A percentile compares a stretch with the other conserved stretches of the same genome.
Conservation (phyloP, 78 protist genomes). For the Dictyostelium capitatum region DNA sequence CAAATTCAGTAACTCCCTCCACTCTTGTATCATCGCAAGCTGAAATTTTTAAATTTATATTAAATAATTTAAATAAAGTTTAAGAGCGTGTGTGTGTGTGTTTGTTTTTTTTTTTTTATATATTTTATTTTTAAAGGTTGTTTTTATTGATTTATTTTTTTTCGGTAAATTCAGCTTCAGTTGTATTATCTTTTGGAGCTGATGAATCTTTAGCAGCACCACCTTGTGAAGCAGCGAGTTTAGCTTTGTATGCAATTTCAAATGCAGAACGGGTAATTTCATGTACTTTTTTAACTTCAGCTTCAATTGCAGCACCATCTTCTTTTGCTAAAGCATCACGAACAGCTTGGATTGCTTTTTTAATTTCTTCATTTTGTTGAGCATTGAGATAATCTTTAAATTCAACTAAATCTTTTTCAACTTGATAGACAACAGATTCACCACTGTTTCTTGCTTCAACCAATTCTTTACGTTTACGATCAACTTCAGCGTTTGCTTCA, state of each 20-base stretch:
- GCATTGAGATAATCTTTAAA: conserved; percentile 67
- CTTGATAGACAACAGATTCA: conserved; percentile 61
- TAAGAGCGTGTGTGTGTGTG: no score
- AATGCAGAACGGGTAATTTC: conserved; percentile 56
- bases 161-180: conserved; percentile 80
- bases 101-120: no score
- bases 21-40: no score
- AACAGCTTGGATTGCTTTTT: conserved; percentile 10
- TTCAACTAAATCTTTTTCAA: conserved; percentile 68
- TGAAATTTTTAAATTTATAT: no score
- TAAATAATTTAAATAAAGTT: no score
- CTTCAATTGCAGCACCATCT: conserved; percentile 31
- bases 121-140: no score
- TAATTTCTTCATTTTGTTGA: conserved; percentile 67
- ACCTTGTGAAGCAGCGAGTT: background rate
- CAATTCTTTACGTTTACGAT: conserved; percentile 66
- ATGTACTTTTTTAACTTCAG: conserved; percentile 60
- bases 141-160: conserved; percentile 27
- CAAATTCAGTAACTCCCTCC: no score
- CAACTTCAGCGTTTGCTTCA: conserved; percentile 86
- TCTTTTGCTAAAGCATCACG: conserved; percentile 47
- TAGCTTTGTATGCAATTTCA: conserved; percentile 76
- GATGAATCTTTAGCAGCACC: background rate
- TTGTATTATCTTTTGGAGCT: background rate
- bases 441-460: conserved; percentile 79